phyloP scores from a whole-genome alignment of 495 filamentous ascomycete species.

The Aspergillus leporis region DNA sequence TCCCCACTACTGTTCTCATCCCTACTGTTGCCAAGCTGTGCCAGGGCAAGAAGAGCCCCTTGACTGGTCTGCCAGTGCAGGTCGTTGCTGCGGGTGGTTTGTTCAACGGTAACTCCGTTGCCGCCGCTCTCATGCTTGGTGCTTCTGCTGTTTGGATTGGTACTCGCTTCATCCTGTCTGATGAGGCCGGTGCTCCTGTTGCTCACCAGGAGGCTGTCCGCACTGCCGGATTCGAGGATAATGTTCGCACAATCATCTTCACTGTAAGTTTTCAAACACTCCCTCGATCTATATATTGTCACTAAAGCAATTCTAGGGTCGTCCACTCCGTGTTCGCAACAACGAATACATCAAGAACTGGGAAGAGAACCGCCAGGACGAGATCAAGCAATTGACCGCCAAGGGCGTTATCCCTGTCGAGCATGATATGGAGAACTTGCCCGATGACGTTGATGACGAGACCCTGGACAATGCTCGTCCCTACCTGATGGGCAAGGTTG shows the following conservation, averaged over 20 bases:
- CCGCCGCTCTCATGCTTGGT: constrained; percentile 89
- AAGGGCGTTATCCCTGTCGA: constrained; percentile 93
- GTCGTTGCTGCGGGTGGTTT: constrained; percentile 94
- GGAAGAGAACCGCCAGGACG: constrained; percentile 84
- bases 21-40: constrained; percentile 84
- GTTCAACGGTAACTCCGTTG: constrained; percentile 88
- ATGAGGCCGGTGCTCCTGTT: constrained; percentile 91
- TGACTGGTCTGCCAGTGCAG: constrained; percentile 84
- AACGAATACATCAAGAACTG: constrained; percentile 94
- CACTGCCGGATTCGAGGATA: constrained; percentile 91
- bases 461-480: constrained; percentile 89
- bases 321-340: constrained; percentile 87
- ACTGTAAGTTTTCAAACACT: constrained; percentile 55
- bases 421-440: constrained; percentile 85
- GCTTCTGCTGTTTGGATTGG: constrained; percentile 94
- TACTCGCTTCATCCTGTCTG: constrained; percentile 88
- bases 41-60: constrained; percentile 77
- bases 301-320: constrained; percentile 59
- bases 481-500: constrained; percentile 94
- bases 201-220: constrained; percentile 96
- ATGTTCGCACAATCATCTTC: constrained; percentile 95
- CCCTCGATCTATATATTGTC: background rate
- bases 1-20: constrained; percentile 85
- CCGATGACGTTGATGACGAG: constrained; percentile 71
- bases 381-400: constrained; percentile 87